phyloP scores from a whole-genome alignment of 1,139 yeast genomes.

The Pichia terricola region DNA sequence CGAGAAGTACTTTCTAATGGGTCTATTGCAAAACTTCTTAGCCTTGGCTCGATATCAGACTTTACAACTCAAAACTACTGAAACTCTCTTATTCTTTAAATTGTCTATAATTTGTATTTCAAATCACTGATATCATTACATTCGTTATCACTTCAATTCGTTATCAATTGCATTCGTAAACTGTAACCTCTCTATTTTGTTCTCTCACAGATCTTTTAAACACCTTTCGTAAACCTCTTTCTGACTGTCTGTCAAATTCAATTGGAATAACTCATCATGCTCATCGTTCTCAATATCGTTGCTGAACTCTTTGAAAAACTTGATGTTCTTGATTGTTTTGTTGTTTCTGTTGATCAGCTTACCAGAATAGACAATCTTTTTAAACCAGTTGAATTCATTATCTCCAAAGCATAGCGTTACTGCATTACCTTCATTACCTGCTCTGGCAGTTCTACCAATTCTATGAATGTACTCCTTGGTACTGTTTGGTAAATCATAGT shows the following conservation, averaged over 20 bases:
- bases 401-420: slow-evolving; percentile 61
- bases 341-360: slow-evolving; percentile 30
- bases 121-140: too few relatives aligned
- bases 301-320: slow-evolving; percentile 20
- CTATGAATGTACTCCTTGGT: slow-evolving; percentile 90
- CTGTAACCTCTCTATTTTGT: too few relatives aligned
- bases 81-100: too few relatives aligned
- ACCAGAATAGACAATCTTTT: slow-evolving; percentile 34
- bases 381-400: slow-evolving; percentile 66
- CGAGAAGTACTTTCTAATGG: too few relatives aligned
- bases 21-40: too few relatives aligned
- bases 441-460: slow-evolving; percentile 96
- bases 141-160: too few relatives aligned
- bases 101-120: too few relatives aligned
- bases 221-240: slow-evolving; percentile 35
- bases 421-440: slow-evolving; percentile 68
- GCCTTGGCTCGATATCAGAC: too few relatives aligned
- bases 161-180: too few relatives aligned
- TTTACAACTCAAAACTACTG: too few relatives aligned
- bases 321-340: slow-evolving; percentile 20
- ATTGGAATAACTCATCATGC: slow-evolving; percentile 10
- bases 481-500: slow-evolving; percentile 84
- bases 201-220: slow-evolving; percentile 32
- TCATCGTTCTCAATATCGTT: slow-evolving; percentile 6
- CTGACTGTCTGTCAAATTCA: slow-evolving; percentile 23